Conservation (phyloP, 1,284 basidiomycete genomes). For the Ganoderma leucocontextum region DNA sequence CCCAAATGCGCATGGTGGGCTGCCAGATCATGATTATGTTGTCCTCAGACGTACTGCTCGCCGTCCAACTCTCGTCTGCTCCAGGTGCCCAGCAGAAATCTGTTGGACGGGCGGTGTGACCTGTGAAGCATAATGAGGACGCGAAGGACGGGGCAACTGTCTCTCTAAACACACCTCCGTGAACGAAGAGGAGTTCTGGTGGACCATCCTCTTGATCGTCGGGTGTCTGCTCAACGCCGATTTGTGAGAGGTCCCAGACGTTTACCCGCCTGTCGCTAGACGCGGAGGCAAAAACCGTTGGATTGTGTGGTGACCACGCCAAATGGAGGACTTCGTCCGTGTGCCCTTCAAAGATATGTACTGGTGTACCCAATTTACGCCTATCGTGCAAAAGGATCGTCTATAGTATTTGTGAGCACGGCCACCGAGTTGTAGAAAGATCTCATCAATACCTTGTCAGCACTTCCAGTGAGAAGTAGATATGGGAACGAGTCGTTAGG, state of each 20-base stretch:
- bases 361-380: conserved; percentile 79
- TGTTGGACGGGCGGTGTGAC: conserved; percentile 82
- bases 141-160: neutral
- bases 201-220: conserved; percentile 98
- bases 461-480: conserved; percentile 92
- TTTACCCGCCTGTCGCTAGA: conserved; percentile 94
- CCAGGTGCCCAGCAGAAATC: conserved; percentile 90
- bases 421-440: neutral
- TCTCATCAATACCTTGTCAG: conserved; percentile 77
- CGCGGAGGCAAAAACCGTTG: conserved; percentile 91
- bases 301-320: conserved; percentile 94
- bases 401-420: conserved; percentile 48
- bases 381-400: conserved; percentile 92
- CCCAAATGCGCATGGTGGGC: conserved; percentile 88
- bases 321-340: conserved; percentile 95
- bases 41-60: conserved; percentile 83
- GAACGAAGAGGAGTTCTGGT: conserved; percentile 92
- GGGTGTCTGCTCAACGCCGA: conserved; percentile 96
- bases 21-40: conserved; percentile 92
- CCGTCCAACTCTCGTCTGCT: conserved; percentile 78
- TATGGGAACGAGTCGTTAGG: conserved; percentile 74
- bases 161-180: conserved; percentile 69
- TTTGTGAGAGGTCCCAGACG: conserved; percentile 94
- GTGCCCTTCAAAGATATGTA: conserved; percentile 95
- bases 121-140: conserved; percentile 43